Percentiles rank a stretch among this genome's conserved stretches.
These are phyloP conservation scores for Dissophora globulifera DNA, from an alignment of 192 early-diverging fungal species.

Conservation along the genomic window DNA sequence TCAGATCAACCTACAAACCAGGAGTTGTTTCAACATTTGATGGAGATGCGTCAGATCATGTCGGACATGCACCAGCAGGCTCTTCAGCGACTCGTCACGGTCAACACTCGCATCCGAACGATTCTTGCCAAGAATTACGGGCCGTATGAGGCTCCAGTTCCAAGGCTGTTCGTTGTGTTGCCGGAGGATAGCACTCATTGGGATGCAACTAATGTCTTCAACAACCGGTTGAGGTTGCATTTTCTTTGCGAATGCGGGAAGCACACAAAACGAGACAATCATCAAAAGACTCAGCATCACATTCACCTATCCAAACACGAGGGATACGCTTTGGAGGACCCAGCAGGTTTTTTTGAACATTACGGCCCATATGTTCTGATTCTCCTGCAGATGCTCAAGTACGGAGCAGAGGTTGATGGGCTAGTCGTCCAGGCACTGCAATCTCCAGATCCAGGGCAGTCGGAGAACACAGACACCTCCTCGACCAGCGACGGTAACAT, in stretches of 20 bases:
- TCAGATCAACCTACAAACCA: neutral
- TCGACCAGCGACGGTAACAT: neutral
- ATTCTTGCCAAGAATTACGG: slow-evolving; percentile 1
- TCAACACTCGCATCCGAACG: neutral
- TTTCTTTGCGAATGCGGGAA: neutral
- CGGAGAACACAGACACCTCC: neutral
- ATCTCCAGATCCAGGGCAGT: no score
- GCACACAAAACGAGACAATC: neutral
- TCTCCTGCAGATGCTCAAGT: neutral
- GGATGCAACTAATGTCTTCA: neutral
- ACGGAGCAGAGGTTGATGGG: neutral
- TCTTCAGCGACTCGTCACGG: neutral
- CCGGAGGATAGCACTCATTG: neutral
- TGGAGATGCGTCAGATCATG: neutral
- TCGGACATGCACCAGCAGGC: slow-evolving; percentile 4
- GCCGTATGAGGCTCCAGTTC: neutral
- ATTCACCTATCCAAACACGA: slow-evolving; percentile 21
- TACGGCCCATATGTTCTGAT: slow-evolving; percentile 8
- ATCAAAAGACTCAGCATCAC: neutral
- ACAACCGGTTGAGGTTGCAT: neutral
- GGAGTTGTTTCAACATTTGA: neutral
- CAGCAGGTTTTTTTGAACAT: slow-evolving; percentile 8
- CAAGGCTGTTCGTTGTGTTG: neutral
- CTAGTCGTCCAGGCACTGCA: no score
- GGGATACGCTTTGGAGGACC: slow-evolving; percentile 14